Evolutionary conservation across 495 filamentous ascomycete species (phyloP).

Genomic region (Apodospora peruviana): DNA sequence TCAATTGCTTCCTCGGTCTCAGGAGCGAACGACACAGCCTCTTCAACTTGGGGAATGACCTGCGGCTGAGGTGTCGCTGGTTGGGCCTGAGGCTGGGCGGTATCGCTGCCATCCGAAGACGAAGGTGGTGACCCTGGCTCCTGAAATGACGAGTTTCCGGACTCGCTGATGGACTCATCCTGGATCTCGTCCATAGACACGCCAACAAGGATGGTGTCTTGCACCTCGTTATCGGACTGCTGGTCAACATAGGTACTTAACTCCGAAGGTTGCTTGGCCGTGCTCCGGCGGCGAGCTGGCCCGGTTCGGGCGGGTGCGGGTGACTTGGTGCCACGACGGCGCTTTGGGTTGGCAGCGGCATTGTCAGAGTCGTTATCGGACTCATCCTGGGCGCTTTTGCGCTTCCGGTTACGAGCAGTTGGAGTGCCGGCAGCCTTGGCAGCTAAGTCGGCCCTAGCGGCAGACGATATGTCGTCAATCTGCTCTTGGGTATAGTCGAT

Average conservation of each 20-base stretch:
- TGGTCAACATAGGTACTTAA: constrained; percentile 25
- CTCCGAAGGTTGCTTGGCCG: constrained; percentile 28
- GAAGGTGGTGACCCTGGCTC: constrained; percentile 16
- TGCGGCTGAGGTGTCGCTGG: constrained; percentile 13
- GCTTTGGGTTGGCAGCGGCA: constrained; percentile 6
- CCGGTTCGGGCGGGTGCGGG: constrained; percentile 23
- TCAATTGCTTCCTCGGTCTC: constrained; percentile 10
- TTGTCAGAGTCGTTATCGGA: constrained; percentile 24
- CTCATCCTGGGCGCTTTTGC: constrained; percentile 22
- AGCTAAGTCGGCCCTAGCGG: not conserved
- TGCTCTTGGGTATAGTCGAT: constrained; percentile 43
- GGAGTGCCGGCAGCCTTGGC: constrained; percentile 19
- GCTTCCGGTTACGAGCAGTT: constrained; percentile 21
- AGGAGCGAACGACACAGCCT: constrained; percentile 7
- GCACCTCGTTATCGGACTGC: constrained; percentile 36
- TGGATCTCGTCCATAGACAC: constrained; percentile 20
- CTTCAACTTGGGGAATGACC: constrained; percentile 8
- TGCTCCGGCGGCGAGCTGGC: constrained; percentile 28
- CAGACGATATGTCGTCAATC: constrained; percentile 27
- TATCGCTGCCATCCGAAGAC: constrained; percentile 14
- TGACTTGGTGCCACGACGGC: constrained; percentile 23
- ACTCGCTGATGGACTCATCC: constrained; percentile 13
- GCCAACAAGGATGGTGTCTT: constrained; percentile 46
- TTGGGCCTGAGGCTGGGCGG: constrained; percentile 3
- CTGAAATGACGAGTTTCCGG: constrained; percentile 15